Evolutionary conservation across 176 grass and related monocot genomes (phyloP).

Genomic region (Chloris gayana): DNA sequence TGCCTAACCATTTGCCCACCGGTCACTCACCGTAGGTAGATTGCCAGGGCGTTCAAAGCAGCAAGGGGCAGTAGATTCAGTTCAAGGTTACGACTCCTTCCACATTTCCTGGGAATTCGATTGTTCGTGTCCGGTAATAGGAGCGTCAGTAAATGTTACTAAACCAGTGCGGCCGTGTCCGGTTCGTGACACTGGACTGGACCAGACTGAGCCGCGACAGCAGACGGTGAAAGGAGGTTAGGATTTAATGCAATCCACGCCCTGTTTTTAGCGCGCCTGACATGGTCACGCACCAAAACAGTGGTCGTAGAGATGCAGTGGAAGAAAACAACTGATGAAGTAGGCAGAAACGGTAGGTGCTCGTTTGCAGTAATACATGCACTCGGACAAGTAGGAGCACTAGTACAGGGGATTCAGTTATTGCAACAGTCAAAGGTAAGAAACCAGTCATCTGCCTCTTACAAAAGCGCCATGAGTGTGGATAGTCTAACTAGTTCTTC

Average conservation of each 20-base stretch:
- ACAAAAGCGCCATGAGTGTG: background rate
- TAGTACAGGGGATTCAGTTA: background rate
- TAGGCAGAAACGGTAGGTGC: background rate
- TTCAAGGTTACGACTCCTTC: background rate
- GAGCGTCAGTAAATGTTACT: background rate
- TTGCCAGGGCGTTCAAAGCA: background rate
- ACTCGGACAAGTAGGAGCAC: conserved; percentile 22
- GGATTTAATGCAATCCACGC: conserved; percentile 17
- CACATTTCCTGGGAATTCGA: background rate
- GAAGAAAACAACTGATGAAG: conserved; percentile 22
- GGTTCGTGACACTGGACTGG: background rate
- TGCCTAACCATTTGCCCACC: conserved; percentile 4
- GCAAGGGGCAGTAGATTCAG: background rate
- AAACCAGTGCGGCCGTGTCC: background rate
- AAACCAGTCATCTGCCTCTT: background rate
- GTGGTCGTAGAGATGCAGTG: conserved; percentile 7
- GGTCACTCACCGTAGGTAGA: background rate
- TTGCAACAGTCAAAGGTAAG: background rate
- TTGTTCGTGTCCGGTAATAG: background rate
- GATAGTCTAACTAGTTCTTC: background rate
- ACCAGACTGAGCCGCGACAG: background rate
- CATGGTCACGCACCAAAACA: conserved; percentile 1
- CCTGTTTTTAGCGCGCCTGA: conserved; percentile 9
- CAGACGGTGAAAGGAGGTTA: background rate
- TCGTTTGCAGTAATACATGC: conserved; percentile 4